Evolutionary conservation across 192 early-diverging fungal species (phyloP).

Genomic region (Entomortierella chlamydospora): DNA sequence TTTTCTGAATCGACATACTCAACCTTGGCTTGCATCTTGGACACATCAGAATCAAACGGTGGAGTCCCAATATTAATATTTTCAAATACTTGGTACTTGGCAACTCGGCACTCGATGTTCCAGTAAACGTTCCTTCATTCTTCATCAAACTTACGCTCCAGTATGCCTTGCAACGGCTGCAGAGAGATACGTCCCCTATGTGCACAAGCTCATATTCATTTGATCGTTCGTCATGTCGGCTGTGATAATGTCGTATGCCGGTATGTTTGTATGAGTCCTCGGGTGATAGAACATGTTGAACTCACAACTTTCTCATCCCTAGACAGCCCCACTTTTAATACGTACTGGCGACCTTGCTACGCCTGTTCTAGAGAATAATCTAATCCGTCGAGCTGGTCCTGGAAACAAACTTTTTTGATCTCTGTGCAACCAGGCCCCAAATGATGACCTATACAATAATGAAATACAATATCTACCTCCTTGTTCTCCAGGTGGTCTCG

Average conservation of each 20-base stretch:
- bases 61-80: slow-evolving; percentile 42
- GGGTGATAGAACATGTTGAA: slow-evolving; percentile 36
- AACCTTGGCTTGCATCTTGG: slow-evolving; percentile 16
- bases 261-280: not conserved
- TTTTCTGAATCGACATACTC: slow-evolving; percentile 3
- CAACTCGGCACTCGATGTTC: not conserved
- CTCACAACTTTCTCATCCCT: slow-evolving; percentile 2
- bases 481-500: slow-evolving; percentile 4
- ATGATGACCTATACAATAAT: slow-evolving; percentile 5
- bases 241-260: not conserved
- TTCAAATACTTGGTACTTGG: not conserved
- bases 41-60: slow-evolving; percentile 30
- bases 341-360: too few species aligned
- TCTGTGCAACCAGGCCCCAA: slow-evolving; percentile 41
- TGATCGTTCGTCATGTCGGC: too few species aligned
- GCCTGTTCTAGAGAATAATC: too few species aligned
- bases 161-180: slow-evolving; percentile 1
- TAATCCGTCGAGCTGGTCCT: not conserved
- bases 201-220: slow-evolving; percentile 1
- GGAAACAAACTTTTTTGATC: not conserved
- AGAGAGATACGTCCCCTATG: slow-evolving; percentile 24
- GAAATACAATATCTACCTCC: slow-evolving; percentile 4
- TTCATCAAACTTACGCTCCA: not conserved
- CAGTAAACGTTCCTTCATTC: too few species aligned
- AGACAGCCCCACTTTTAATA: too few species aligned